These are phyloP conservation scores for Evansstolkia leycettana DNA, from an alignment of 495 filamentous ascomycete genomes.

Conservation along the genomic window DNA sequence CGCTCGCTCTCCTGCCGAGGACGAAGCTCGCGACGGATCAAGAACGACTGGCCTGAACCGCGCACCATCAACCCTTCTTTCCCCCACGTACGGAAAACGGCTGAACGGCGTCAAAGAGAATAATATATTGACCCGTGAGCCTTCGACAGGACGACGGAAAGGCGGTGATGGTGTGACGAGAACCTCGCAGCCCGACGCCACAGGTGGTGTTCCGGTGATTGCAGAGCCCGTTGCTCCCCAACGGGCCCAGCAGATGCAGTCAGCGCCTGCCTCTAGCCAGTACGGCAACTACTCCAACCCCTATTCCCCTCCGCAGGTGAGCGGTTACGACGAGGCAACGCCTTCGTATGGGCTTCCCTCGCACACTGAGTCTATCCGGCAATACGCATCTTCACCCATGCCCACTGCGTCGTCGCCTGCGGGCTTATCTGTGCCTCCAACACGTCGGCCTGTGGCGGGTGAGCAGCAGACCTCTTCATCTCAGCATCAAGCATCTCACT, in stretches of 20 bases:
- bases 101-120: conserved; percentile 12
- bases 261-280: background rate
- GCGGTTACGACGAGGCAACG: no score
- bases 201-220: conserved; percentile 8
- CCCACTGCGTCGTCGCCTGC: background rate
- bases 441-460: background rate
- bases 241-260: background rate
- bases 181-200: conserved; percentile 1
- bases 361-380: background rate
- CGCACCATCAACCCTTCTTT: conserved; percentile 10
- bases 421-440: background rate
- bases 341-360: no score
- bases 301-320: background rate
- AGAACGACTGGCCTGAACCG: conserved; percentile 6
- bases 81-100: conserved; percentile 13
- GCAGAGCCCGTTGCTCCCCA: conserved; percentile 8
- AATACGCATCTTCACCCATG: background rate
- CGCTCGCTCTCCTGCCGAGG: conserved; percentile 26
- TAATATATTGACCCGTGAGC: conserved; percentile 19
- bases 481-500: no score
- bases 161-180: conserved; percentile 10
- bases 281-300: background rate
- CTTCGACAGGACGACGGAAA: conserved; percentile 32
- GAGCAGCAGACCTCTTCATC: background rate
- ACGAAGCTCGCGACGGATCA: conserved; percentile 18